A percentile compares a stretch with the other conserved stretches of the same genome.
Conservation (phyloP, 108 stramenopile genomes). For the Cyclotella kingstonii region DNA sequence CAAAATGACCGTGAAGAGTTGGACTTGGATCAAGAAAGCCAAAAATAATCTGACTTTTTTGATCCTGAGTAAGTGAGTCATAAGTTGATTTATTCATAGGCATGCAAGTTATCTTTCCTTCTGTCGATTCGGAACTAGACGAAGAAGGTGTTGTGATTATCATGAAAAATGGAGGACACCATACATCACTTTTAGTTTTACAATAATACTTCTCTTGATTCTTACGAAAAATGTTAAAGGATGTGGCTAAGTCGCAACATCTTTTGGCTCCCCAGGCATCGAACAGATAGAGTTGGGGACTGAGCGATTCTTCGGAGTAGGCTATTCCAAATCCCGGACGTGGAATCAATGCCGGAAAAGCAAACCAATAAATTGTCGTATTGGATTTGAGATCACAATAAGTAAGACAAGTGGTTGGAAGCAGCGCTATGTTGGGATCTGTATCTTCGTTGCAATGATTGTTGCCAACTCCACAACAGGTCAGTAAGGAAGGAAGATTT, state of each 20-base stretch:
- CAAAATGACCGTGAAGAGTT: constrained; percentile 5
- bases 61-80: constrained; percentile 26
- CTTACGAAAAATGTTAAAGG: constrained; percentile 22
- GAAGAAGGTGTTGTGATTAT: constrained; percentile 19
- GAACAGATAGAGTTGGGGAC: constrained; percentile 10
- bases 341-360: constrained; percentile 65
- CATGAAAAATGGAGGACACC: constrained; percentile 50
- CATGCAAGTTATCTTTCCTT: constrained; percentile 26
- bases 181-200: constrained; percentile 6
- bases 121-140: constrained; percentile 3
- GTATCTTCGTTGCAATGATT: background rate
- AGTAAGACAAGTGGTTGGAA: constrained; percentile 47
- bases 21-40: constrained; percentile 68
- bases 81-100: constrained; percentile 18
- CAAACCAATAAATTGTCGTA: constrained; percentile 85
- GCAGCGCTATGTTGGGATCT: constrained; percentile 32
- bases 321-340: constrained; percentile 24
- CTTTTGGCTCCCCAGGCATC: constrained; percentile 26
- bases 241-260: constrained; percentile 24
- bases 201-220: constrained; percentile 10
- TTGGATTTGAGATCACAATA: constrained; percentile 82
- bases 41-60: constrained; percentile 44
- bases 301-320: constrained; percentile 12
- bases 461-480: constrained; percentile 24
- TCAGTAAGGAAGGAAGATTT: constrained; percentile 32